Evolutionary conservation across 306 rosid genomes (phyloP).

Genomic region (Casuarina cunninghamiana): DNA sequence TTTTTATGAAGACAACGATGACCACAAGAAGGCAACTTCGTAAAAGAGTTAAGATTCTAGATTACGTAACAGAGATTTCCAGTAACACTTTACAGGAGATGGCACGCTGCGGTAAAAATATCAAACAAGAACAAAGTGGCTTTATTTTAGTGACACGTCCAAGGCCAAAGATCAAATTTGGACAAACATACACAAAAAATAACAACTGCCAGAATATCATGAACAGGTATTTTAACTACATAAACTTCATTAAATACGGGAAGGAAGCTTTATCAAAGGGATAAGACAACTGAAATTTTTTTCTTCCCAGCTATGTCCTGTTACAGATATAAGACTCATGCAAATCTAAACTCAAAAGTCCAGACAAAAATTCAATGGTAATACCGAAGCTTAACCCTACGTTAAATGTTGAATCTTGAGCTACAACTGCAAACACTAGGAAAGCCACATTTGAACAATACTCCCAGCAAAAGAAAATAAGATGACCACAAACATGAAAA

Average conservation of each 20-base stretch:
- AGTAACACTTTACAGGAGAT: background rate
- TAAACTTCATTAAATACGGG: background rate
- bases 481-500: background rate
- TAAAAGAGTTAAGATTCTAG: background rate
- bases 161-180: background rate
- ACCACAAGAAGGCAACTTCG: background rate
- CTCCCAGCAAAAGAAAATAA: background rate
- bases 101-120: background rate
- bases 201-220: background rate
- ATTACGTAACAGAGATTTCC: background rate
- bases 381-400: background rate
- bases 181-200: background rate
- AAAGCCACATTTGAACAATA: background rate
- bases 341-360: background rate
- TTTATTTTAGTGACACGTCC: background rate
- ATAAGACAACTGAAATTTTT: background rate
- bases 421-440: background rate
- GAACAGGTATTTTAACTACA: background rate
- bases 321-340: background rate
- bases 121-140: background rate
- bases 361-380: conserved; percentile 4
- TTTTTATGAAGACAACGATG: background rate
- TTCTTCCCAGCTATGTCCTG: background rate
- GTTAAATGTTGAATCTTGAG: too few relatives aligned
- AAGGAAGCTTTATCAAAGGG: background rate